Evolutionary conservation across 495 filamentous ascomycete species (phyloP).

Genomic region (Copromyces sp.): DNA sequence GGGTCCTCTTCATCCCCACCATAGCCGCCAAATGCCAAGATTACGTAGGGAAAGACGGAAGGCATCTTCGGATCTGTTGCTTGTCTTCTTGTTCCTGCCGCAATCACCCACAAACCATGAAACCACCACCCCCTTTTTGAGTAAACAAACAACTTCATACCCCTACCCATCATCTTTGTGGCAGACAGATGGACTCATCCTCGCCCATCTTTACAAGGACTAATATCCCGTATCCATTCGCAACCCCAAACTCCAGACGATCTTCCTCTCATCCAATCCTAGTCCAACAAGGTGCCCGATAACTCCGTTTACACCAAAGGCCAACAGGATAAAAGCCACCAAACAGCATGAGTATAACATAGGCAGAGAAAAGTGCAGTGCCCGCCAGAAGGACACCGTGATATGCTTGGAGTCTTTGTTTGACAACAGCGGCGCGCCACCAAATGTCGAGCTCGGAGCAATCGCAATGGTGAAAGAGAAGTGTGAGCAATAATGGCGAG

Average conservation of each 20-base stretch:
- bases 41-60: not conserved
- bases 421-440: not conserved
- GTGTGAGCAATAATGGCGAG: not conserved
- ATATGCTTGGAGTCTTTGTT: not conserved
- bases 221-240: not conserved
- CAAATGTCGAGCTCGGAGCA: not conserved
- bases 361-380: not conserved
- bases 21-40: not conserved
- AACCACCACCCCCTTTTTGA: not conserved
- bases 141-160: not conserved
- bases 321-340: not conserved
- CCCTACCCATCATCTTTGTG: not conserved
- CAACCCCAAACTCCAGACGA: not conserved
- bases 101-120: not conserved
- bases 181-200: not conserved
- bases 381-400: not conserved
- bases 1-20: not conserved
- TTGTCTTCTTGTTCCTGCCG: not conserved
- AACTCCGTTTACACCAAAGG: not conserved
- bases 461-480: not conserved
- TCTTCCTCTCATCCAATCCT: not conserved
- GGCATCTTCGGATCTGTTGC: not conserved
- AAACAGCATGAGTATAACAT: not conserved
- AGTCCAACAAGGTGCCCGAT: not conserved
- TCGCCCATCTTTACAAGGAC: not conserved